phyloP scores from a whole-genome alignment of 179 eudicot genomes.

The Patellifolia procumbens region DNA sequence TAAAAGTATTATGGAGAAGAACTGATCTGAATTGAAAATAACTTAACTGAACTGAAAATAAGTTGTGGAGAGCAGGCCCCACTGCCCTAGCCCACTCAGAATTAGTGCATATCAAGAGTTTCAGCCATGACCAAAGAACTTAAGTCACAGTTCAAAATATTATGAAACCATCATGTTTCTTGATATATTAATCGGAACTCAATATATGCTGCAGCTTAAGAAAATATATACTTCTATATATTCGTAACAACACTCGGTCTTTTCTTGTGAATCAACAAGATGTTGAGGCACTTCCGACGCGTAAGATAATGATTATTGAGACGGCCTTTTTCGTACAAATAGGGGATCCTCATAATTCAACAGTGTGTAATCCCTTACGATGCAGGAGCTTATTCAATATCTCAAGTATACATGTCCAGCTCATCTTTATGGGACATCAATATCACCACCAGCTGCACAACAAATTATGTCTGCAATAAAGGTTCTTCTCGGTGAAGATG shows the following conservation, averaged over 20 bases:
- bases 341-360: neutral
- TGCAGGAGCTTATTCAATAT: conserved; percentile 82
- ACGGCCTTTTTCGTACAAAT: neutral
- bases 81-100: no score
- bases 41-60: no score
- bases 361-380: neutral
- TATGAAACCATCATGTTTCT: neutral
- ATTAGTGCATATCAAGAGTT: no score
- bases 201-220: neutral
- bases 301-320: neutral
- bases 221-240: no score
- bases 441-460: conserved; percentile 94
- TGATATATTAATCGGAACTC: neutral
- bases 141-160: neutral
- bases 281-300: neutral
- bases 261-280: neutral
- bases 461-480: conserved; percentile 79
- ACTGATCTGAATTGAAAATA: no score
- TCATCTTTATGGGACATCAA: conserved; percentile 88
- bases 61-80: no score
- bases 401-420: conserved; percentile 80
- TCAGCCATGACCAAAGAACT: no score
- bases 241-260: no score
- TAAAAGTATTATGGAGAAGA: no score
- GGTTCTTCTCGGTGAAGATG: conserved; percentile 93